Base-by-base conservation (phyloP, 345 rosid genomes). In the Lumnitzera littorea region DNA sequence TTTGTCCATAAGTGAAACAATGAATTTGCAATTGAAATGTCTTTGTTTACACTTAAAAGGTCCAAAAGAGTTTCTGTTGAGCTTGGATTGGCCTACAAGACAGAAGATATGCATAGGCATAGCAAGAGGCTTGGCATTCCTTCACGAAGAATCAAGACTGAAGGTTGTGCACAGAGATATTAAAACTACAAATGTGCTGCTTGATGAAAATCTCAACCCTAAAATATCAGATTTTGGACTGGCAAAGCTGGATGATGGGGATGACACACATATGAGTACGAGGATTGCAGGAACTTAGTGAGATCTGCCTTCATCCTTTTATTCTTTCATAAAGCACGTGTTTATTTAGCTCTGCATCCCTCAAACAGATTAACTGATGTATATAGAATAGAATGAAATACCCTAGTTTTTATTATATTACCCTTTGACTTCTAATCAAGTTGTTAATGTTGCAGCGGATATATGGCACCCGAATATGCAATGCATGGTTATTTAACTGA, bases 151-250 rank as follows among this genome's bases (percentile, higher is more conserved):
- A 67, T 87, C 86, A 0, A 72, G 82, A 56, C 49, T 87, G 51
- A 84, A 78, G 74, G 82, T 84, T 56, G 88, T 87, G 48, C 95
- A 87, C 47, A 77, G 90, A 63, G 95, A 87, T 73, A 84, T 87
- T 55, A 87, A 87, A 69, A 79, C 90, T 2, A 80, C 86, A 0
- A 87, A 82, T 62, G 90, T 84, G 62, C 84, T 84, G 43, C 90
- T 87, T 13, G 88, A 84, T 17, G 68, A 69, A 68, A 54, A 74
- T 52, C 70, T 87, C 11, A 80, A 72, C 12, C 76, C 88, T 31
- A 80, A 78, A 64, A 84, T 87, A 53, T 84, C 88, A 16, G 90
- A 87, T 66, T 87, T 87, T 50, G 90, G 90, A 57, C 69, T 87
- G 31, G 95, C 95, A 17, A 87, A 82, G 48, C 80, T 87, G 14